Evolutionary conservation across 2,329 filamentous ascomycete species (phyloP), one percentile per base, ranked within the genome.

Genomic region (Alternaria hordeiaustralica): DNA sequence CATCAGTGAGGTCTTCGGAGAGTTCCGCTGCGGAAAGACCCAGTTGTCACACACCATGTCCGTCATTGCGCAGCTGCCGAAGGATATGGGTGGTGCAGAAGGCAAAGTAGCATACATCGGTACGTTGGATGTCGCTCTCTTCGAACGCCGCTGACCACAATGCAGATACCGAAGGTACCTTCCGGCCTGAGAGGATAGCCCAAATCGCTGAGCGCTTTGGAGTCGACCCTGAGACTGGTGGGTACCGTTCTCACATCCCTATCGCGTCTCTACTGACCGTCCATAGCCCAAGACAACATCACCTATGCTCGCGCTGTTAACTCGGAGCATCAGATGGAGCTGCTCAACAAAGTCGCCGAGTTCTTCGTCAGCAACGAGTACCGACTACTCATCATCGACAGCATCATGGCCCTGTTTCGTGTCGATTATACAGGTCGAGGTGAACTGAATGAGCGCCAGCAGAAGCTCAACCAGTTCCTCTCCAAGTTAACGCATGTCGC

Each of bases 41-140:
- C 89, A 92, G 75, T 81, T 92, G 26, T 88, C 87, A 5, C 89
- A 91, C 74, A 92, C 89, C 6, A 87, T 91, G 84, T 87, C 88
- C 45, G 89, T 91, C 36, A 84, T 89, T 57, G 87, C 88, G 30
- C 87, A 87, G 71, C 78, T 87, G 44, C 85, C 85, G 15, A 85
- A 83, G 73, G 87, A 89, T 18, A 85, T 89, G 81, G 89, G 89
- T 12, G 89, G 89, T 23, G 89, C 87, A 30, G 87, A 89, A 73
- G 89, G 89, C 43, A 91, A 90, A 71, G 89, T 90, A 54, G 89
- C 88, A 20, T 90, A 90, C 70, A 90, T 92, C 69, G 89, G 85
- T 85, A 70, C 51, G 76, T 55, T 30, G 23, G 6, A 8, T 8
- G 46, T 36, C 6, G 30, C 15, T 30, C 11, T 13, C 3, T 12